Evolutionary conservation across 768 basidiomycete genomes (phyloP).

Genomic region (Rhizopogon sp.): DNA sequence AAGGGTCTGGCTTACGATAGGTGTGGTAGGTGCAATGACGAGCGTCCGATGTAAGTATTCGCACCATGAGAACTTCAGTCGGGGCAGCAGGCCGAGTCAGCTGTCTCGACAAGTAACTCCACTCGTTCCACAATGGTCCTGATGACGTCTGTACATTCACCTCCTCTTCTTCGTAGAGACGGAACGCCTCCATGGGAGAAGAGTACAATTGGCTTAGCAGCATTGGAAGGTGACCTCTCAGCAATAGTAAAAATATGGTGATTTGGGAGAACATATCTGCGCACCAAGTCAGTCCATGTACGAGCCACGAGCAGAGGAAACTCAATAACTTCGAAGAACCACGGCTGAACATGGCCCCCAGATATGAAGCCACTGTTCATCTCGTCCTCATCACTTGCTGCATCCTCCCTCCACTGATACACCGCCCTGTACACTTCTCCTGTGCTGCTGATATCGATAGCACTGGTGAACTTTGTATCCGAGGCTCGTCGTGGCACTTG

Average conservation of each 20-base stretch:
- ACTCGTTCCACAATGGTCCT: conserved; percentile 36
- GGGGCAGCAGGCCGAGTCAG: neutral
- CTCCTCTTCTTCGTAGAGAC: conserved; percentile 51
- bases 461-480: conserved; percentile 23
- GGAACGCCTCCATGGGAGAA: conserved; percentile 50
- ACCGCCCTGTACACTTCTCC: conserved; percentile 64
- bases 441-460: conserved; percentile 26
- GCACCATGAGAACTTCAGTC: conserved; percentile 37
- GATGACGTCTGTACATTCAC: conserved; percentile 63
- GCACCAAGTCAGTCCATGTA: neutral
- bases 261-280: conserved; percentile 71
- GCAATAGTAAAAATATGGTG: conserved; percentile 71
- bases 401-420: conserved; percentile 78
- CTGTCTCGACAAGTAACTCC: neutral
- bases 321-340: neutral
- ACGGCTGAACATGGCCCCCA: neutral
- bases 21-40: conserved; percentile 50
- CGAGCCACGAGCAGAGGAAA: neutral
- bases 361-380: conserved; percentile 34
- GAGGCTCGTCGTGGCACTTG: no score
- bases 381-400: conserved; percentile 79
- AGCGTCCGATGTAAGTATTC: conserved; percentile 59
- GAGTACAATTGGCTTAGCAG: conserved; percentile 52
- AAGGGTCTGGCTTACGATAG: conserved; percentile 29
- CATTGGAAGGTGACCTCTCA: conserved; percentile 63